Base-by-base conservation (phyloP, 257 asterid genomes). In the Ophiorrhiza pumila region DNA sequence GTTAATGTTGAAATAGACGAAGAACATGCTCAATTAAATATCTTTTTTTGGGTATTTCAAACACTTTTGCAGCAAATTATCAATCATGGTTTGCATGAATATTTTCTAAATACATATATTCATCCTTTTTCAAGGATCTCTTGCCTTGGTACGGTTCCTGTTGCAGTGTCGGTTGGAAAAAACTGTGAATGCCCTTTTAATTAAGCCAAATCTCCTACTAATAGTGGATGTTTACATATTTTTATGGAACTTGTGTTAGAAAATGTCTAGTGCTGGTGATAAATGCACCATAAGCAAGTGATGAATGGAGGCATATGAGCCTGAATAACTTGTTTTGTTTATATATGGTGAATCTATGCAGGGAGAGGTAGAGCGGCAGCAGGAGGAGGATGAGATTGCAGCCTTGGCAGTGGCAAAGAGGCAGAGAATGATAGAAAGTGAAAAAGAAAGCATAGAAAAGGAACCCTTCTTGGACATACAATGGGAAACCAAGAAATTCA, bases 401-500 rank as follows among this genome's bases (percentile, higher is more conserved):
- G 80, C 78, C 15, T 15, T 68, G 71, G 79, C 71, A 32, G 82
- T 77, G 49, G 82, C 80, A 15, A 77, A 71, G 66, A 74, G 74
- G 78, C 72, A 71, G 61, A 74, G 67, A 50, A 79, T 74, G 86
- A 65, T 74, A 55, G 82, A 83, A 62, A 69, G 66, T 46, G 86
- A 82, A 68, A 82, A 65, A 69, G 78, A 83, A 43, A 77, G 29
- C 67, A 80, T 83, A 42, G 84, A 74, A 70, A 65, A 47, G 80
- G 50, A 59, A 61, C 74, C 77, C 25, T 75, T 43, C 62, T 65
- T 77, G 70, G 71, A 80, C 31, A 80, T 80, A 62, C 65, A 80
- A 23, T 14, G 68, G 50, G 84, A 83, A 75, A 80, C 86, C 45
- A 79, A 76, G 52, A 82, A 71, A 74, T 74, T 82, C 69, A 79